Conservation (phyloP, 306 rosid species). For the Chamaecrista fasciculata region DNA sequence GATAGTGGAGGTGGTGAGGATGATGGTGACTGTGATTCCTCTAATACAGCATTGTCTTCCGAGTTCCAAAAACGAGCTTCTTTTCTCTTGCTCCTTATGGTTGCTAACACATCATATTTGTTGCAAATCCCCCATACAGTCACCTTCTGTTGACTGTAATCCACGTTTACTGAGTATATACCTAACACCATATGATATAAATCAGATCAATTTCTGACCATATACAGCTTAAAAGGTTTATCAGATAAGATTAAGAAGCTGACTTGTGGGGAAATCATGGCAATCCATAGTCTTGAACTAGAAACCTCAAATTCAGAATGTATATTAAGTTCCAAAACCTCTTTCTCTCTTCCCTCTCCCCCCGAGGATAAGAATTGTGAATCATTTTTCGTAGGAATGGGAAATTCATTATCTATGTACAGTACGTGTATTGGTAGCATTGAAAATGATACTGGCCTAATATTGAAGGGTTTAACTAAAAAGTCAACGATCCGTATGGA, state of each 20-base stretch:
- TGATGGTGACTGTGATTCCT: constrained; percentile 30
- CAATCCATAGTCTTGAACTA: background rate
- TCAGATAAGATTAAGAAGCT: background rate
- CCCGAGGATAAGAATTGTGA: too few relatives aligned
- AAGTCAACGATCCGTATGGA: background rate
- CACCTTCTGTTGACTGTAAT: constrained; percentile 68
- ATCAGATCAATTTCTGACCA: background rate
- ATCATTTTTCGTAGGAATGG: background rate
- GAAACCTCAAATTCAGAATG: background rate
- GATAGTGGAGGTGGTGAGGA: constrained; percentile 32
- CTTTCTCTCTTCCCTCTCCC: too few relatives aligned
- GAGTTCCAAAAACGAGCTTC: constrained; percentile 78
- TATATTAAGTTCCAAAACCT: background rate
- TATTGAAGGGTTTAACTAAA: constrained; percentile 1
- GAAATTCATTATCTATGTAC: constrained; percentile 14
- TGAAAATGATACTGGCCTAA: constrained; percentile 24
- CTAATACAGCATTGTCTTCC: constrained; percentile 44
- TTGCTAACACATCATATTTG: constrained; percentile 66
- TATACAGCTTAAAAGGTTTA: background rate
- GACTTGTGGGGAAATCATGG: background rate
- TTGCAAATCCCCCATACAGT: constrained; percentile 96
- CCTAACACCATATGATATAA: constrained; percentile 45
- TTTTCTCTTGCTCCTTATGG: constrained; percentile 68
- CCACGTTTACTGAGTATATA: constrained; percentile 79
- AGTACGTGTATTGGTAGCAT: constrained; percentile 11